Percentiles rank a stretch among this genome's conserved stretches.
These are phyloP conservation scores for Xylaria sp. DNA, from an alignment of 2,329 filamentous ascomycete species.

Conservation along the genomic window DNA sequence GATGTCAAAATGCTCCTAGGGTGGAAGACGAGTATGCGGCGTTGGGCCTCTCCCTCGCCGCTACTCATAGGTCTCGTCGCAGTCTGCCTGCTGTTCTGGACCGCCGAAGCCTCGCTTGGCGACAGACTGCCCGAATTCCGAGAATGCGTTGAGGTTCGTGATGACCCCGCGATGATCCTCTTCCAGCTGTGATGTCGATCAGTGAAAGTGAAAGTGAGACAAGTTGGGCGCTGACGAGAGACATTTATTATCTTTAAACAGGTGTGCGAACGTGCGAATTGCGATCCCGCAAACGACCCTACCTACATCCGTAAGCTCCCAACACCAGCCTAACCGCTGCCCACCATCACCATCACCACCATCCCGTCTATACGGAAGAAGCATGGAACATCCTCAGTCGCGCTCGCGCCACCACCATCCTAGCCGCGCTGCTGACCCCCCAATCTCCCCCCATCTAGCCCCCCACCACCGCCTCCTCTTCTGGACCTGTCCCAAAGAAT, in stretches of 20 bases:
- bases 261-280: slow-evolving; percentile 79
- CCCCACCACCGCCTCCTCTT: slow-evolving; percentile 78
- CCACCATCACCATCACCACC: background rate
- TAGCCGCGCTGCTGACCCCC: slow-evolving; percentile 4
- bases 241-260: slow-evolving; percentile 34
- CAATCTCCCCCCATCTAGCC: slow-evolving; percentile 45
- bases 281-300: slow-evolving; percentile 53
- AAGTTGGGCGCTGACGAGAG: background rate
- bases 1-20: slow-evolving; percentile 24
- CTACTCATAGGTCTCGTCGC: slow-evolving; percentile 34
- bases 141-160: slow-evolving; percentile 73
- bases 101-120: slow-evolving; percentile 67
- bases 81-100: slow-evolving; percentile 36
- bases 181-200: background rate
- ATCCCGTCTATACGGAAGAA: background rate
- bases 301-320: slow-evolving; percentile 62
- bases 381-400: background rate
- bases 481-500: slow-evolving; percentile 90
- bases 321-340: slow-evolving; percentile 7
- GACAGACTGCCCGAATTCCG: slow-evolving; percentile 83
- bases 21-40: slow-evolving; percentile 17
- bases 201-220: too few relatives aligned
- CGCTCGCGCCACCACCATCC: background rate
- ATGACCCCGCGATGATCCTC: background rate
- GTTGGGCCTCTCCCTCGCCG: slow-evolving; percentile 17